Percentiles rank a stretch among this genome's conserved stretches.
These are phyloP conservation scores for Fusarium longipes DNA, from an alignment of 2,329 filamentous ascomycete genomes.

Conservation along the genomic window DNA sequence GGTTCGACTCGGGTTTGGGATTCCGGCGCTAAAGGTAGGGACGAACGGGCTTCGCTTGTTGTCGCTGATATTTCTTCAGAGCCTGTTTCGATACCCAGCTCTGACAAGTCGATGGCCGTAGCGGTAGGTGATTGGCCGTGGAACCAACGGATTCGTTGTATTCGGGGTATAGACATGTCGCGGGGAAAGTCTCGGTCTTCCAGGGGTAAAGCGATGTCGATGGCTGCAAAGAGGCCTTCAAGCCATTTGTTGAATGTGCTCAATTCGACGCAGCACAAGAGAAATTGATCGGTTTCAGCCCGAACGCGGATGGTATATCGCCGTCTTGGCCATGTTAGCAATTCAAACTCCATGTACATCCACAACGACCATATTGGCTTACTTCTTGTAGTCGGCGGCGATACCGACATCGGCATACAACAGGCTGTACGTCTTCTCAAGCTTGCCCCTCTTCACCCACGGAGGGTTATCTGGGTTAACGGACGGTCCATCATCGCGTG, in stretches of 20 bases:
- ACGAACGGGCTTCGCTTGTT: constrained; percentile 31
- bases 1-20: constrained; percentile 40
- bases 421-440: constrained; percentile 76
- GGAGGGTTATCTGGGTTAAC: constrained; percentile 62
- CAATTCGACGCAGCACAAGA: constrained; percentile 73
- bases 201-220: constrained; percentile 76
- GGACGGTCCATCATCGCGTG: constrained; percentile 61
- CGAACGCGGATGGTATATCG: constrained; percentile 77
- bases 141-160: constrained; percentile 64
- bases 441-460: constrained; percentile 63
- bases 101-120: constrained; percentile 43
- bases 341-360: not conserved
- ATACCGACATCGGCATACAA: constrained; percentile 81
- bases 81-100: constrained; percentile 35
- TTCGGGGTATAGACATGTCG: constrained; percentile 71
- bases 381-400: constrained; percentile 78
- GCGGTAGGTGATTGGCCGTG: constrained; percentile 53
- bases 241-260: constrained; percentile 76
- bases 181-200: constrained; percentile 75
- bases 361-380: constrained; percentile 47
- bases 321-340: constrained; percentile 54
- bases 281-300: constrained; percentile 78
- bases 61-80: constrained; percentile 40
- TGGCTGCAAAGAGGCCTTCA: constrained; percentile 75
- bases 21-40: constrained; percentile 28